Base-by-base conservation (phyloP, 75 land plant genomes). In the Pseudotsuga menziesii region DNA sequence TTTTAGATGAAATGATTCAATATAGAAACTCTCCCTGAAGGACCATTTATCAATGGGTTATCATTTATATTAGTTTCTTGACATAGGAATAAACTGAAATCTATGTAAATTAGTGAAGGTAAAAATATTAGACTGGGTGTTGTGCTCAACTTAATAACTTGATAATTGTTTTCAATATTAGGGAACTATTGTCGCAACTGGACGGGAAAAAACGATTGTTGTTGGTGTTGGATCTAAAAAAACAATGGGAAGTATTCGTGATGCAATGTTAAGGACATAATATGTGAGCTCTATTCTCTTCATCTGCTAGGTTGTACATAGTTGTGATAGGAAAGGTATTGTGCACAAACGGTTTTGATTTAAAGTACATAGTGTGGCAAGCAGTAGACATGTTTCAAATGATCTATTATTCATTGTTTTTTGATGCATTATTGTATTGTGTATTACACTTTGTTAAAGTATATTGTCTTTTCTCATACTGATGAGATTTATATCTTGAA, bases 161-260 rank as follows among this genome's bases (percentile, higher is more conserved):
- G 35, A 69, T 13, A 69, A 69, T 69, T 69, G n/a, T 41, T 41
- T 2, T 69, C 72, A 69, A 69, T 69, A 80, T 14, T 83, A 96
- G 99, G 99, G 99, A 55, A 96, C 99, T 59, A 87, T 90, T 60
- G 99, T 94, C 32, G 97, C 91, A 19, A 88, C 91, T 83, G 99
- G 99, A 39, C 83, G 95, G 70, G 99, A 93, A 70, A 85, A 91
- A 78, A 93, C 97, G 64, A 78, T 96, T 73, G 99, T 96, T 41
- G 79, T 87, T 69, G 96, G 93, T 57, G 91, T 93, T 76, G 99
- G 99, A 71, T 84, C 95, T 27, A 93, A 88, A 22, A 94, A 97
- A 72, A 98, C 99, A 48, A 96, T 96, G 97, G 99, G 99, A n/a
- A 96, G 88, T 81, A 96, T 96, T 67, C 99, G 94, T 44, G 97